Percentiles rank a stretch among this genome's conserved stretches.
Conservation (phyloP, 306 rosid species). For the Dalbergia oliveri region DNA sequence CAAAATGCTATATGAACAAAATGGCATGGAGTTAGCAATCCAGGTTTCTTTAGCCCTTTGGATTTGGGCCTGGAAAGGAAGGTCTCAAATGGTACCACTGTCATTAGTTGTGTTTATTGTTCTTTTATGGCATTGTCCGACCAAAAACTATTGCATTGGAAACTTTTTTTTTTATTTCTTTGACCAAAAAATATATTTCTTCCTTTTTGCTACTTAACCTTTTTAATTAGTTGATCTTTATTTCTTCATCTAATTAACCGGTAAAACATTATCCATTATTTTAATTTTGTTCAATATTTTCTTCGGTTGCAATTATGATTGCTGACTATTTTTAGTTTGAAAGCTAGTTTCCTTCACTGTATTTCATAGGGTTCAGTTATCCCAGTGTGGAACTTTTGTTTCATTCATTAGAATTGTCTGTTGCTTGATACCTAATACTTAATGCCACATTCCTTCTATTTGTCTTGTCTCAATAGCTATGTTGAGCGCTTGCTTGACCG, state of each 20-base stretch:
- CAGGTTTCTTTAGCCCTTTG: not conserved
- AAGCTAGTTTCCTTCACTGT: not conserved
- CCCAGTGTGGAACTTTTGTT: not conserved
- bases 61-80: not conserved
- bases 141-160: not conserved
- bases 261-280: not conserved
- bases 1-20: too few species aligned
- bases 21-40: not conserved
- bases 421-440: slow-evolving; percentile 17
- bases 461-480: slow-evolving; percentile 60
- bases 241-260: not conserved
- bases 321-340: not conserved
- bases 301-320: slow-evolving; percentile 21
- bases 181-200: too few species aligned
- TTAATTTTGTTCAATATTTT: slow-evolving; percentile 21
- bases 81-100: not conserved
- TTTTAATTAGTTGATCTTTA: not conserved
- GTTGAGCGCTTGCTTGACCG: slow-evolving; percentile 92
- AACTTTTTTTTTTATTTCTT: too few species aligned
- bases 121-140: too few species aligned
- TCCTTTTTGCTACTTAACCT: not conserved
- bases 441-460: slow-evolving; percentile 13
- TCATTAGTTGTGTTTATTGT: too few species aligned
- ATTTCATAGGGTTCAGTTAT: slow-evolving; percentile 10
- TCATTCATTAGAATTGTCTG: not conserved